These are phyloP conservation scores for Excoecaria agallocha DNA, from an alignment of 345 rosid species.

Conservation along the genomic window DNA sequence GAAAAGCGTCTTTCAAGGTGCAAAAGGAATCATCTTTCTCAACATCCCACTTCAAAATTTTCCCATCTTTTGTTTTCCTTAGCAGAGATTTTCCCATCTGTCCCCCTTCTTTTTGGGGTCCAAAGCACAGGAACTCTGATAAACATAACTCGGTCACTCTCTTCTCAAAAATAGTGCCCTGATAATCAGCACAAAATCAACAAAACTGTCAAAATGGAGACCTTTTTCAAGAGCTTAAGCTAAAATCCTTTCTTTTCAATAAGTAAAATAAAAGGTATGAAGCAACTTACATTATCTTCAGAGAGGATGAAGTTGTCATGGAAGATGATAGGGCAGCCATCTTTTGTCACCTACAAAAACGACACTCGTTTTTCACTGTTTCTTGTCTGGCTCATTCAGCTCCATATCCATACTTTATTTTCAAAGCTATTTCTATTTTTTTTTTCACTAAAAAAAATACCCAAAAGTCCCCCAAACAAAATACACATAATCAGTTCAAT, in stretches of 20 bases:
- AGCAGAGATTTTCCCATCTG: conserved; percentile 51
- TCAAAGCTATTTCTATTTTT: background rate
- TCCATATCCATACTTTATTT: conserved; percentile 15
- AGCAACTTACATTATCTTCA: conserved; percentile 66
- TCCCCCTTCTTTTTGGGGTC: conserved; percentile 58
- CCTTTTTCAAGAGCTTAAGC: no score
- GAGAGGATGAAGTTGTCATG: conserved; percentile 80
- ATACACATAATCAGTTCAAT: conserved; percentile 15
- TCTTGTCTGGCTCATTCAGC: conserved; percentile 14
- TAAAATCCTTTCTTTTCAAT: no score
- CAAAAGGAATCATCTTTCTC: conserved; percentile 69
- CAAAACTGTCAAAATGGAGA: no score
- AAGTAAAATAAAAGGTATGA: background rate
- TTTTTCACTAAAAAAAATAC: background rate
- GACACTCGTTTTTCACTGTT: conserved; percentile 23
- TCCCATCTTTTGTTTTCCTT: conserved; percentile 77
- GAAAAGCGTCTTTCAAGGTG: conserved; percentile 75
- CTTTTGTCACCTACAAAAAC: conserved; percentile 84
- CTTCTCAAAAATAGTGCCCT: conserved; percentile 75
- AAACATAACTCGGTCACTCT: conserved; percentile 66
- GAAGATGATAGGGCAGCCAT: conserved; percentile 90
- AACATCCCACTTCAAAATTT: conserved; percentile 62
- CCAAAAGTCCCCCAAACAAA: conserved; percentile 7
- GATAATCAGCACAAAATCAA: background rate
- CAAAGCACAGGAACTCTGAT: conserved; percentile 71